Base-by-base conservation (phyloP, 73 alveolate species). In the Paramecium octaurelia region DNA sequence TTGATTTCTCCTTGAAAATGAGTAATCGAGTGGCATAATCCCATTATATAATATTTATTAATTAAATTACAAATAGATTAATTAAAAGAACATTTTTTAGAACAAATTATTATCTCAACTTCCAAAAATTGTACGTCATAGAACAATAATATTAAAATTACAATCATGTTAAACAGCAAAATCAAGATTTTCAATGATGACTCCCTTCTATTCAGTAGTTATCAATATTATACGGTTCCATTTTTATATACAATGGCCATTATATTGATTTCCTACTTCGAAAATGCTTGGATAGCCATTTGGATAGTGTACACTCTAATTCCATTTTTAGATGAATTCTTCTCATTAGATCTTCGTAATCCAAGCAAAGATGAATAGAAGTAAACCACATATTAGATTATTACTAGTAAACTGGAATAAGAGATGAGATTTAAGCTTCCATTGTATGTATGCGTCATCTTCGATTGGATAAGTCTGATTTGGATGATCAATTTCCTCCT, bases 231-330 rank as follows among this genome's bases (percentile, higher is more conserved):
- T 38, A 71, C 88, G 2, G 69, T 71, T 43, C 92, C 94, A 58
- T 71, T 71, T 24, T 43, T 89, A 2, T 89, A 89, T 75, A 21
- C 46, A 44, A 20, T 89, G 50, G 77, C 54, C 7, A 58, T 40
- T 6, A 5, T 40, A 11, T 38, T 73, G 16, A 21, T 68, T 18
- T 58, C 71, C 44, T 89, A 70, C 42, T 54, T 70, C 24, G 87
- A 75, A 11, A 70, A 88, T 31, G 92, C 92, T 50, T 86, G 87
- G 86, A 23, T 89, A 21, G 38, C 60, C 4, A 24, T 94, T 36
- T 94, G 96, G 95, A 31, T 93, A 29, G 86, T 92, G 2, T 93
- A 93, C 23, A 71, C 96, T 23, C 59, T 93, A 8, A 80, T 93
- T 12, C 96, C 96, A 34, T 75, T 93, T 29, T 71, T 92, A 24